phyloP scores from a whole-genome alignment of 2,329 filamentous ascomycete species.

The Chaetothyriales sp. region DNA sequence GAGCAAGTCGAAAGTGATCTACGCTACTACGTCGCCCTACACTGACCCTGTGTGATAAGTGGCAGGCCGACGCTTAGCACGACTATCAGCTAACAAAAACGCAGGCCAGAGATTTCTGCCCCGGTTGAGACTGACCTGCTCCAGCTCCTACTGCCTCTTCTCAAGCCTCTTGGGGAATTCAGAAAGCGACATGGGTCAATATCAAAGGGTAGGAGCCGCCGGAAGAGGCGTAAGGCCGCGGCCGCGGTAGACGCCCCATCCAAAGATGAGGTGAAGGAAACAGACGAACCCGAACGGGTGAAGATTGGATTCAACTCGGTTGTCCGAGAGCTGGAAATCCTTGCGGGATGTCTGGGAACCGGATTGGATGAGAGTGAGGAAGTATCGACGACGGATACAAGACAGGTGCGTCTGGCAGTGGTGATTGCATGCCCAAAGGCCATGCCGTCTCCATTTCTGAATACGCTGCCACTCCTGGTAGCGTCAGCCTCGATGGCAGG shows the following conservation, averaged over 20 bases:
- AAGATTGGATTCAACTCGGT: conserved; percentile 34
- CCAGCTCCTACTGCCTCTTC: conserved; percentile 12
- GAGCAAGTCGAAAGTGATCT: not conserved
- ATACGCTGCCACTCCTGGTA: conserved; percentile 9
- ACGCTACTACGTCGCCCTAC: conserved; percentile 7
- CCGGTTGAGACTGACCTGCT: conserved; percentile 9
- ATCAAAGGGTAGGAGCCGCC: conserved; percentile 24
- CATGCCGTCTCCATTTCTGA: conserved; percentile 13
- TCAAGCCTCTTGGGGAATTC: conserved; percentile 26
- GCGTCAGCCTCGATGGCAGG: conserved; percentile 7
- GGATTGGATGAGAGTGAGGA: not conserved
- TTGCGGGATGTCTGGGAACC: conserved; percentile 17
- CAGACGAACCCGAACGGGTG: conserved; percentile 23
- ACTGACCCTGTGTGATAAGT: conserved; percentile 13
- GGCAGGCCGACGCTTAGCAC: not conserved
- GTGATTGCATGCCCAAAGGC: conserved; percentile 11
- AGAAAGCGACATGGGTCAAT: conserved; percentile 24
- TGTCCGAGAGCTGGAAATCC: conserved; percentile 28
- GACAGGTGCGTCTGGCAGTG: conserved; percentile 3
- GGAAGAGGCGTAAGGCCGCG: conserved; percentile 3
- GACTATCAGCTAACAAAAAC: not conserved
- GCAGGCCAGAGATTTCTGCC: conserved; percentile 8
- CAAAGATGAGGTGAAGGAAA: conserved; percentile 6
- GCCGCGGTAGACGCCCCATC: conserved; percentile 11
- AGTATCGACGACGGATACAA: not conserved